Base-by-base conservation (phyloP, 208 protist species). In the Leishmania turanica region DNA sequence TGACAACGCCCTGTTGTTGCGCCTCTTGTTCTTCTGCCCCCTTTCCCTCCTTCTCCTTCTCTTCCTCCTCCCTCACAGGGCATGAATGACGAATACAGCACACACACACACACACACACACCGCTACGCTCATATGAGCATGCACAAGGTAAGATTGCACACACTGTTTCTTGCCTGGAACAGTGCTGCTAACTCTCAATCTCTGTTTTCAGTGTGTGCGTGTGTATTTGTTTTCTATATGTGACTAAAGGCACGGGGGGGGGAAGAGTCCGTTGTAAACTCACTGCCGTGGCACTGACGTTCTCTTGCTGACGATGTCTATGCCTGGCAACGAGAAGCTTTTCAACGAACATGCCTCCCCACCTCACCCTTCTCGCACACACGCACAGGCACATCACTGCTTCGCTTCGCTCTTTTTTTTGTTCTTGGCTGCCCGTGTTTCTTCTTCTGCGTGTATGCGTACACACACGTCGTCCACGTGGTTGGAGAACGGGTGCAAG, bases 221-320 rank as follows among this genome's bases (percentile, higher is more conserved):
- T 3, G 65, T 74, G 34, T 40, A 6, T 56, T 40, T 21, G 13
- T 72, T 79, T 71, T 19, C 69, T 79, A 40, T 79, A 37, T 70
- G 6, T 47, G 7, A 11, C n/a, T 3, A 13, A 64, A 64, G 24
- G 34, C 27, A 64, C 51, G 17, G 51, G 8, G 58, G 8, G 58
- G 58, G 58, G 34, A 37, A 64, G 24, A 64, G 58, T 64, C 27
- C 24, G 58, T 31, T 27, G 58, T 64, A 27, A 17, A 34, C 27
- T 34, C 58, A 34, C 58, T 31, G 58, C 21, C 58, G 31, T 64
- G n/a, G 27, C 58, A 31, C 58, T 15, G 34, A 45, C 69, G 40
- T 79, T 34, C 66, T 24, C 47, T 58, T 54, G 60, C 42, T 34
- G 37, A 15, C 51, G 5, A 37, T 70, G 37, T 27, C 31, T 45